Conservation (phyloP, 192 early-diverging fungal genomes). For the Gryganskiella cystojenkinii region DNA sequence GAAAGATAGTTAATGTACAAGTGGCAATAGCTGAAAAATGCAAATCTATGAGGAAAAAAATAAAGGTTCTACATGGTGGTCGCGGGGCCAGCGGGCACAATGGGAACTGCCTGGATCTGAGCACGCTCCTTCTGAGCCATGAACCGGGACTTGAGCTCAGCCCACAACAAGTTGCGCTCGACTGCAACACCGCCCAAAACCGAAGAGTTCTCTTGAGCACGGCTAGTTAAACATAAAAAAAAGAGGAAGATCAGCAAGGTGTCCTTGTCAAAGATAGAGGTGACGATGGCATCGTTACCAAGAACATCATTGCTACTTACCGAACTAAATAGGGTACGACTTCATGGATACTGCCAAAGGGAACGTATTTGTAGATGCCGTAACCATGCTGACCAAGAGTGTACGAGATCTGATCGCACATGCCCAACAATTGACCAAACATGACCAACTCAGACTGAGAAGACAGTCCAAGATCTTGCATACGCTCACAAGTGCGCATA, state of each 20-base stretch:
- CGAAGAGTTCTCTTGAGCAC: conserved; percentile 93
- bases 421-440: conserved; percentile 94
- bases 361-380: conserved; percentile 90
- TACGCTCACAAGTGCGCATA: conserved; percentile 63
- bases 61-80: conserved; percentile 8
- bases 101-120: conserved; percentile 19
- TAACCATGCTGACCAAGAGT: conserved; percentile 78
- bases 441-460: conserved; percentile 70
- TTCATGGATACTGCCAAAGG: conserved; percentile 91
- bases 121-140: conserved; percentile 12
- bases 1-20: too few species aligned
- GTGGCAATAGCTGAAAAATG: too few species aligned
- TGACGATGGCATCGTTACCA: too few species aligned
- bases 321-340: conserved; percentile 94
- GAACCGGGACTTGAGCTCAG: conserved; percentile 63
- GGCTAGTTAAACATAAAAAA: conserved; percentile 18
- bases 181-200: conserved; percentile 73
- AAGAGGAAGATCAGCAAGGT: not conserved
- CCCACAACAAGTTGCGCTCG: conserved; percentile 66
- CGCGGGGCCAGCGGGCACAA: conserved; percentile 19
- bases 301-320: too few species aligned
- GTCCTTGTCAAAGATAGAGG: too few species aligned
- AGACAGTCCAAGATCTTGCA: conserved; percentile 69
- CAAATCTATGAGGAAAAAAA: too few species aligned
- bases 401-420: conserved; percentile 93